These are phyloP conservation scores for Isochrysis galbana DNA, from an alignment of 78 protist genomes.

Conservation along the genomic window DNA sequence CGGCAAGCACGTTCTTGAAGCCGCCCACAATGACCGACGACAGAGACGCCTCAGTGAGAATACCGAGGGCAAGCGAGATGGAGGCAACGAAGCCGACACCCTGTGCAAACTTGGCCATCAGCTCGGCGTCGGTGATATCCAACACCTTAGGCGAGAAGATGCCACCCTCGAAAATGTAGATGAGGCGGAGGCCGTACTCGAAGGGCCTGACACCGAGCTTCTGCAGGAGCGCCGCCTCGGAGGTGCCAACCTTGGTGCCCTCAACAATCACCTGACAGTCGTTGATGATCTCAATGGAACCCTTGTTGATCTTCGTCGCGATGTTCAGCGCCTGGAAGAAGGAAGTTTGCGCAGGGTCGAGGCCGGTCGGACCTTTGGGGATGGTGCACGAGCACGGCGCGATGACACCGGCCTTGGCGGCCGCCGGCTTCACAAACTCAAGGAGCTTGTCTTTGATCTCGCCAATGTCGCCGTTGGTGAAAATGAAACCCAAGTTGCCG, in stretches of 20 bases:
- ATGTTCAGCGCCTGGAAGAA: slow-evolving; percentile 99
- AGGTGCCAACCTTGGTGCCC: slow-evolving; percentile 80
- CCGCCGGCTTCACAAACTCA: slow-evolving; percentile 80
- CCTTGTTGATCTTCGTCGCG: slow-evolving; percentile 95
- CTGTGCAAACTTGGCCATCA: slow-evolving; percentile 54
- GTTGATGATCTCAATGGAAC: slow-evolving; percentile 92
- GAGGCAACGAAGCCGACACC: slow-evolving; percentile 88
- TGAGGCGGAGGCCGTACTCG: slow-evolving; percentile 86
- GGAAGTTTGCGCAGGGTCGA: slow-evolving; percentile 96
- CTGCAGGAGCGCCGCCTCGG: slow-evolving; percentile 94
- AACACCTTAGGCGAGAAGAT: slow-evolving; percentile 86
- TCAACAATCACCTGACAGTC: slow-evolving; percentile 82
- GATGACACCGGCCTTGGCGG: slow-evolving; percentile 95
- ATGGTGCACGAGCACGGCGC: slow-evolving; percentile 90
- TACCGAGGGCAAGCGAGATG: slow-evolving; percentile 82
- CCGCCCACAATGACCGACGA: slow-evolving; percentile 92
- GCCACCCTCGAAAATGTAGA: slow-evolving; percentile 90
- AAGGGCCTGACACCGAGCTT: slow-evolving; percentile 98
- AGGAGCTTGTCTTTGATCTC: slow-evolving; percentile 65
- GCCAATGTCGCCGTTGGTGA: slow-evolving; percentile 87
- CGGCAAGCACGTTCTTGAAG: slow-evolving; percentile 89
- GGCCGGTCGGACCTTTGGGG: slow-evolving; percentile 95
- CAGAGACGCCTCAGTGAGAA: slow-evolving; percentile 90
- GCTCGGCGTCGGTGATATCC: slow-evolving; percentile 84
- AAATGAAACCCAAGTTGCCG: slow-evolving; percentile 93